These are phyloP conservation scores for Filobasidium wieringae DNA, from an alignment of 768 basidiomycete genomes.

Conservation along the genomic window DNA sequence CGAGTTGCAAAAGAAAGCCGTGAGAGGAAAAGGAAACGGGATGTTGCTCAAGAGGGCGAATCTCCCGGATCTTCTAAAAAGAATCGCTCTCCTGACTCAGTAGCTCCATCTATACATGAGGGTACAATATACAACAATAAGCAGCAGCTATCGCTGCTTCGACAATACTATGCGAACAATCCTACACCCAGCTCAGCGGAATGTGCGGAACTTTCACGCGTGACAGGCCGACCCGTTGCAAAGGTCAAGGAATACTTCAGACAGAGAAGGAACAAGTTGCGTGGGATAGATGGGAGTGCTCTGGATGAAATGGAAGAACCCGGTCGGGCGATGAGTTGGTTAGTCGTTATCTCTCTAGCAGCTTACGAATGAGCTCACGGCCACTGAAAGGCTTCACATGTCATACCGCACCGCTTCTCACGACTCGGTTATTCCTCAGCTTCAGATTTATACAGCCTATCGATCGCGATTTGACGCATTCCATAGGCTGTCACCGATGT, in stretches of 20 bases:
- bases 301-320: slow-evolving; percentile 29
- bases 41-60: too few species aligned
- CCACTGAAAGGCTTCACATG: slow-evolving; percentile 26
- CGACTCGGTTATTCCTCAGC: slow-evolving; percentile 20
- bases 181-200: slow-evolving; percentile 26
- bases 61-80: too few species aligned
- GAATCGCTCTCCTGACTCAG: too few species aligned
- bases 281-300: slow-evolving; percentile 20
- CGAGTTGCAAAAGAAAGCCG: too few species aligned
- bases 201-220: slow-evolving; percentile 19
- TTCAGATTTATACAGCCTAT: slow-evolving; percentile 26
- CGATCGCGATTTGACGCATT: slow-evolving; percentile 27
- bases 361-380: neutral
- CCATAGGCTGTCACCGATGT: slow-evolving; percentile 15
- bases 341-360: neutral
- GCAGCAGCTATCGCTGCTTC: slow-evolving; percentile 23
- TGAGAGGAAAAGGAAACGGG: too few species aligned
- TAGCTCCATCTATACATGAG: too few species aligned
- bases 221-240: slow-evolving; percentile 26
- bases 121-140: too few species aligned
- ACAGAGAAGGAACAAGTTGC: slow-evolving; percentile 30
- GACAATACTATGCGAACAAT: slow-evolving; percentile 24
- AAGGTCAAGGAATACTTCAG: slow-evolving; percentile 21
- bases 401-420: slow-evolving; percentile 20
- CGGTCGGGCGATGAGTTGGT: slow-evolving; percentile 28